Base-by-base conservation (phyloP, 2,329 filamentous ascomycete species). In the Rhynchosporium agropyri region DNA sequence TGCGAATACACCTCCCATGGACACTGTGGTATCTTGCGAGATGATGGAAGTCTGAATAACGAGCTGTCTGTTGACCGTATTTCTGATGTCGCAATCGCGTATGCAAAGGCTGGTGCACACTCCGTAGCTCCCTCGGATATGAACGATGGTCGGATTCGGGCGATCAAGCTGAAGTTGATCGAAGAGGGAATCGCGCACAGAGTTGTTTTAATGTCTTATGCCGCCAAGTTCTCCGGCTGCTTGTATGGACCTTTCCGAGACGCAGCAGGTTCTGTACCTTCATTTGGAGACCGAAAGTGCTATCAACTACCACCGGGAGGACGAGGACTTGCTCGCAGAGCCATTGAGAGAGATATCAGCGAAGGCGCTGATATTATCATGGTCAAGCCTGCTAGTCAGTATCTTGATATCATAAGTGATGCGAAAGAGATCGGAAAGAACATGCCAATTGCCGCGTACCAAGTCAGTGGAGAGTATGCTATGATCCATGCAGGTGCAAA, bases 1-100 rank as follows among this genome's bases (percentile, higher is more conserved):
- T 99, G 95, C 84, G 95, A 99, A 79, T 99, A 99, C 79, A 99
- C 95, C 0, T 95, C 91, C 6, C 95, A 99, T 77, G 95, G 95
- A 50, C 95, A 99, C 80, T 99, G 95, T 75, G 95, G 95, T 59
- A 97, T 99, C 71, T 83, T 99, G 51, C 87, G 92, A 62, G 92
- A 97, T 69, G 95, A 99, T 75, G 92, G 92, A 66, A 90, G 87
- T 66, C 83, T 99, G 64, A 97, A 98, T 83, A 98, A 99, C 75
- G 86, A 89, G 67, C 84, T 96, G 53, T 97, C 92, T 3, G 92
- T 98, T 8, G 94, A 98, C 74, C 89, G 95, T 66, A 93, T 99
- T 71, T 94, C 91, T 3, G 93, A 98, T 75, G 94, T 98, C n/a
- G 94, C 95, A n/a, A 83, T 98, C 68, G 91, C 94, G 40, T 99